Evolutionary conservation across 148 eudicot genomes (phyloP).

Genomic region (Cornus controversa): DNA sequence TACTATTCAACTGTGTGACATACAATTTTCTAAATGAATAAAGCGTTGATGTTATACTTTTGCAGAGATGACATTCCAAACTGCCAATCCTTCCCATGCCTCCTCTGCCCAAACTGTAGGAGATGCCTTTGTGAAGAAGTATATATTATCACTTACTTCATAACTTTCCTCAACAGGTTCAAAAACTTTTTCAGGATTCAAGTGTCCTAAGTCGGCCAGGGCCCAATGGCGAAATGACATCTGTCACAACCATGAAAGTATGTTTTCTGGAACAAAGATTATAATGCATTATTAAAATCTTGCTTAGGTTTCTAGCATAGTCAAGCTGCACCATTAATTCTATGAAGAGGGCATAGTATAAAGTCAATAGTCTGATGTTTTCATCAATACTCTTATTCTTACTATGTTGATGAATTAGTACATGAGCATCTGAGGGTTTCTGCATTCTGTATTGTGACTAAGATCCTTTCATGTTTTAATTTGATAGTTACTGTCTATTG

Average conservation of each 20-base stretch:
- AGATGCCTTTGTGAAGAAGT: constrained; percentile 48
- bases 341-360: not conserved
- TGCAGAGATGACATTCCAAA: constrained; percentile 54
- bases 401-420: not conserved
- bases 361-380: not conserved
- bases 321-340: not conserved
- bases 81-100: constrained; percentile 7
- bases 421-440: no score
- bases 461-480: no score
- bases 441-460: no score
- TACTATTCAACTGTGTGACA: no score
- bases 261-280: constrained; percentile 10
- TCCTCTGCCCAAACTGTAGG: constrained; percentile 40
- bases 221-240: constrained; percentile 31
- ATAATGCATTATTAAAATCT: not conserved
- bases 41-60: not conserved
- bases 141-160: constrained; percentile 43
- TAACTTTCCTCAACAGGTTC: constrained; percentile 32
- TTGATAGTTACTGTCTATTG: no score
- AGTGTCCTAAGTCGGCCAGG: constrained; percentile 57
- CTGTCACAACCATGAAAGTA: constrained; percentile 50
- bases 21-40: not conserved
- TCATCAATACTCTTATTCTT: not conserved
- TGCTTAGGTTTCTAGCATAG: not conserved
- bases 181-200: constrained; percentile 53